phyloP scores from a whole-genome alignment of 345 rosid genomes.

The thale cress (Arabidopsis thaliana) region DNA sequence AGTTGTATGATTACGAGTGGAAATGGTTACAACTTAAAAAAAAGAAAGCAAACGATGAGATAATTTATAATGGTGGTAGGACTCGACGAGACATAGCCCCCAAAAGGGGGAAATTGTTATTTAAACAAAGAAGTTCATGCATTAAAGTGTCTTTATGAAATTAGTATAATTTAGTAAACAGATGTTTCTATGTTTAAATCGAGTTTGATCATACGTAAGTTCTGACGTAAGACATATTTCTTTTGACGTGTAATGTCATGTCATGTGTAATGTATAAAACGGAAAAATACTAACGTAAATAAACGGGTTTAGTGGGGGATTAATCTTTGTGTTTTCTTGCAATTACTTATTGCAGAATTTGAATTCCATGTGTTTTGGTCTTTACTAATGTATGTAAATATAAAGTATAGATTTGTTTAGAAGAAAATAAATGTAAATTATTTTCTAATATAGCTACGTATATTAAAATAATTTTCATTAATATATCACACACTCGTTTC shows the following conservation, averaged over 20 bases:
- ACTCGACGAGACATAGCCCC: slow-evolving; percentile 24
- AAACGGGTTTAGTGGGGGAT: slow-evolving; percentile 10
- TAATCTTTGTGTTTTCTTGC: background rate
- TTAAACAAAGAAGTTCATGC: slow-evolving; percentile 32
- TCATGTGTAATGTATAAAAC: slow-evolving; percentile 17
- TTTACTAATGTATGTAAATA: background rate
- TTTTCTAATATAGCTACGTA: background rate
- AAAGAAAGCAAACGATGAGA: slow-evolving; percentile 47
- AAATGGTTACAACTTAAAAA: slow-evolving; percentile 48
- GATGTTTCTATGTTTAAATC: slow-evolving; percentile 24
- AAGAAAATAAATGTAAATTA: background rate
- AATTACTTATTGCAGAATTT: slow-evolving; percentile 22
- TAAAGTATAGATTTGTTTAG: background rate
- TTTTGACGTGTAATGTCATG: slow-evolving; percentile 33
- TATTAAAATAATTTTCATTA: background rate
- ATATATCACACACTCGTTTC: background rate
- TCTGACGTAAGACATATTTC: slow-evolving; percentile 27
- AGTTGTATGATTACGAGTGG: slow-evolving; percentile 57
- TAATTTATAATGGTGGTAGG: slow-evolving; percentile 80
- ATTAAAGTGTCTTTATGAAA: slow-evolving; percentile 37
- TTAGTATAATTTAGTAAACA: slow-evolving; percentile 7
- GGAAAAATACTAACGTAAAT: slow-evolving; percentile 6
- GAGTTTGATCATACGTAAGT: slow-evolving; percentile 18
- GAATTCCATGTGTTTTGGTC: background rate
- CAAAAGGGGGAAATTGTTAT: slow-evolving; percentile 31